phyloP scores from a whole-genome alignment of 176 grass and related monocot species.

The Lolium rigidum region DNA sequence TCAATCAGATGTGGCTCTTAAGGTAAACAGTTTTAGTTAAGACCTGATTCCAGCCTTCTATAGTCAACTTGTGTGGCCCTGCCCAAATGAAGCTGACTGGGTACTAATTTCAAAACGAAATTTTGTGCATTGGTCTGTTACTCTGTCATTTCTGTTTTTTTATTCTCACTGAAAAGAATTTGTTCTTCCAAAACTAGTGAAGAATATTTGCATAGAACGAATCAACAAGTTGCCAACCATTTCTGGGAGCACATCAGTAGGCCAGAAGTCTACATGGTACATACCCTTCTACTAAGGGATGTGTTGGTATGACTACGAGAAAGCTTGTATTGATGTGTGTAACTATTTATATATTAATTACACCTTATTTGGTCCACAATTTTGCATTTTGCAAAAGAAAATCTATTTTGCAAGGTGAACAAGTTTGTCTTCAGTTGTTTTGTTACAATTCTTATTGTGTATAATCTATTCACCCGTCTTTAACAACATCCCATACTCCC shows the following conservation, averaged over 20 bases:
- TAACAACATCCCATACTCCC: neutral
- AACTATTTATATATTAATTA: neutral
- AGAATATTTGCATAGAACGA: neutral
- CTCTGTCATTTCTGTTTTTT: neutral
- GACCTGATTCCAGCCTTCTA: constrained; percentile 11
- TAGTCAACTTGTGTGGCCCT: neutral
- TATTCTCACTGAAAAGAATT: neutral
- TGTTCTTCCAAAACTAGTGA: neutral
- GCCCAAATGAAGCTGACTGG: neutral
- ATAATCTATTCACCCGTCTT: neutral
- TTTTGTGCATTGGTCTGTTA: neutral
- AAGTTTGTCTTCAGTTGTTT: neutral
- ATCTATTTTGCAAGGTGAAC: neutral
- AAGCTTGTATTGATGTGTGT: too few relatives aligned
- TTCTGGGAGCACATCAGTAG: neutral
- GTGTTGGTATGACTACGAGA: neutral
- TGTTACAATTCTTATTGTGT: constrained; percentile 5
- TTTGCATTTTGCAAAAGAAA: neutral
- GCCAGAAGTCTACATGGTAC: neutral
- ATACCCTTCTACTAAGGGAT: constrained; percentile 9
- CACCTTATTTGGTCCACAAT: neutral
- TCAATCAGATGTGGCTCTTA: constrained; percentile 72
- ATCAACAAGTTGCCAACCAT: neutral
- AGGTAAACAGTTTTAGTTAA: constrained; percentile 59
- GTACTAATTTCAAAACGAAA: constrained; percentile 1